Evolutionary conservation across 2,329 filamentous ascomycete species (phyloP), one percentile per base, ranked within the genome.

Genomic region (Gremmenia infestans): DNA sequence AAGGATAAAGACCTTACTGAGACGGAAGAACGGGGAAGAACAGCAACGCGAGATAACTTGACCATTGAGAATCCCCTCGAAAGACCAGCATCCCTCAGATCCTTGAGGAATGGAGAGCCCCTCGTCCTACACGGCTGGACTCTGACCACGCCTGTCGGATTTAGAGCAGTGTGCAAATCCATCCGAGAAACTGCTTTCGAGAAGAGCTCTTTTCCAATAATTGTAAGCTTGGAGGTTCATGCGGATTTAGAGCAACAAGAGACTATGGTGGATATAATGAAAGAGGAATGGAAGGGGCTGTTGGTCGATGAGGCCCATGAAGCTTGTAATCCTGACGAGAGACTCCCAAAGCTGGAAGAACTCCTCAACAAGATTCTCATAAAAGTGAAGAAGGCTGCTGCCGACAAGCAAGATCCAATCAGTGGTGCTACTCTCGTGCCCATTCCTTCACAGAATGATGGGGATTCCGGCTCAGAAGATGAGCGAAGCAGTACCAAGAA

Each of bases 201-300:
- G 28, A 81, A 76, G 6, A 92, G 83, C 57, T 81, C 88, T 52
- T 76, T 96, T 19, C 94, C 94, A 0, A 76, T 99, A 40, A 95
- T 97, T 56, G 83, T 97, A 62, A 96, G 91, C 70, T 79, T 97
- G 5, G 94, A 99, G 72, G 89, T 97, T 0, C 93, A 97, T 71
- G 87, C 91, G 14, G 83, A 87, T 58, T 75, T 80, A 1, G 83
- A 89, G 52, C 93, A 97, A 71, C 94, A 99, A 71, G 85, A 91
- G 61, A 81, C 88, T 50, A 97, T 97, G 89, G 92, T 96, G 11
- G 82, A 89, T 54, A 96, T 97, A 60, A 97, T 99, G 88, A 85
- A 85, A 62, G 85, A 96, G 63, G 87, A 89, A 61, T 99, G 92
- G 91, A 81, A 80, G 42, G 85, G 82, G 0, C 74, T 88, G 65